Evolutionary conservation across 179 eudicot species (phyloP).

Genomic region (Spinacia oleracea): DNA sequence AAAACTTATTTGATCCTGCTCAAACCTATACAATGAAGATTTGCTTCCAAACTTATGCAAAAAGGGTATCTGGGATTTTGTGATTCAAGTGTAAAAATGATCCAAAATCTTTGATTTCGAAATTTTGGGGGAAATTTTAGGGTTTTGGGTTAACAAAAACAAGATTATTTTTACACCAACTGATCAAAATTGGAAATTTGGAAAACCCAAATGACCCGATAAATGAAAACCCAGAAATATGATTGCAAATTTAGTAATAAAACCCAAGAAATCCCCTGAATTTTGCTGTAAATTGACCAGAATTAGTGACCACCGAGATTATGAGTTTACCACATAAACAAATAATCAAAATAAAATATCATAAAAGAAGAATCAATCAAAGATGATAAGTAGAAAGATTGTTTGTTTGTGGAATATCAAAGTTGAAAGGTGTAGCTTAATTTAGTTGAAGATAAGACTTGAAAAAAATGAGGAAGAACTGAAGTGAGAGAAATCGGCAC

Average conservation of each 20-base stretch:
- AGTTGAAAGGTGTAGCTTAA: background rate
- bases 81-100: background rate
- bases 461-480: no score
- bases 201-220: background rate
- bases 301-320: background rate
- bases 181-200: constrained; percentile 6
- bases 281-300: no score
- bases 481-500: background rate
- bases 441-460: background rate
- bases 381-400: background rate
- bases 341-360: background rate
- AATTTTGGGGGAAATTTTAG: background rate
- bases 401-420: background rate
- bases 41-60: constrained; percentile 13
- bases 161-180: background rate
- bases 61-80: constrained; percentile 9
- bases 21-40: background rate
- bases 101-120: background rate
- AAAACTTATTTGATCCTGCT: background rate
- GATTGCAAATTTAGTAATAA: background rate
- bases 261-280: background rate
- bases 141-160: background rate
- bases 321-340: background rate
- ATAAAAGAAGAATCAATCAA: background rate
- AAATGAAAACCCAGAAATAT: background rate